Conservation (phyloP, 768 basidiomycete genomes). For the Pleurotus ostreatus region DNA sequence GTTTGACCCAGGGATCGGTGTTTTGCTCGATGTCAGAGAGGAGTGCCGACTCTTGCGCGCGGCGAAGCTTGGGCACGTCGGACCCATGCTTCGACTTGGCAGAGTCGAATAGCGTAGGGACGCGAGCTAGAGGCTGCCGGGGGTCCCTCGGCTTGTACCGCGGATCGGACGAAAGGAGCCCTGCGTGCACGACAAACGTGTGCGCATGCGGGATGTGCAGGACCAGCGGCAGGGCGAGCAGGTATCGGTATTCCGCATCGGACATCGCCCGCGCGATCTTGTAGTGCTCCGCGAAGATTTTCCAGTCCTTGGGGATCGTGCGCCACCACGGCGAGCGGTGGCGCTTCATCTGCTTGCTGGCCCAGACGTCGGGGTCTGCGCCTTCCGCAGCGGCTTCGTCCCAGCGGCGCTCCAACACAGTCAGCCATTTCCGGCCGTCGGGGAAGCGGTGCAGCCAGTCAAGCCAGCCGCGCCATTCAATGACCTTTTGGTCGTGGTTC, state of each 20-base stretch:
- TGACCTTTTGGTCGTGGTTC: constrained; percentile 89
- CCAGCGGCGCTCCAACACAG: constrained; percentile 43
- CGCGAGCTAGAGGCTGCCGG: constrained; percentile 68
- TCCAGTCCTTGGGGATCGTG: constrained; percentile 65
- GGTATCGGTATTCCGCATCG: constrained; percentile 62
- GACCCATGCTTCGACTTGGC: constrained; percentile 11
- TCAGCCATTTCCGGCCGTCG: constrained; percentile 54
- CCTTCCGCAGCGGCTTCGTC: constrained; percentile 22
- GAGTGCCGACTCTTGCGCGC: constrained; percentile 65
- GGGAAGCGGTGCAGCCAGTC: constrained; percentile 61
- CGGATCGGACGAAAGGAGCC: constrained; percentile 73
- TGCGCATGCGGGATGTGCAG: constrained; percentile 76
- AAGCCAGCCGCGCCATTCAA: constrained; percentile 89
- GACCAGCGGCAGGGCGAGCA: constrained; percentile 67
- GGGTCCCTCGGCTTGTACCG: constrained; percentile 40
- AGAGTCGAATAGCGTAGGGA: constrained; percentile 30
- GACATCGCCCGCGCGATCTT: constrained; percentile 65
- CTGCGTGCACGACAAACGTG: constrained; percentile 78
- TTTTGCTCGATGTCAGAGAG: constrained; percentile 73
- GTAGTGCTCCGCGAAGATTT: constrained; percentile 75
- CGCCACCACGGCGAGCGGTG: constrained; percentile 38
- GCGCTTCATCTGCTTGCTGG: constrained; percentile 25
- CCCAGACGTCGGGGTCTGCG: constrained; percentile 38
- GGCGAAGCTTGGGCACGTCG: constrained; percentile 33
- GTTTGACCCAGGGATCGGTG: constrained; percentile 64